Conservation (phyloP, 139 green algal species). For the Axilococcus clingmanii region DNA sequence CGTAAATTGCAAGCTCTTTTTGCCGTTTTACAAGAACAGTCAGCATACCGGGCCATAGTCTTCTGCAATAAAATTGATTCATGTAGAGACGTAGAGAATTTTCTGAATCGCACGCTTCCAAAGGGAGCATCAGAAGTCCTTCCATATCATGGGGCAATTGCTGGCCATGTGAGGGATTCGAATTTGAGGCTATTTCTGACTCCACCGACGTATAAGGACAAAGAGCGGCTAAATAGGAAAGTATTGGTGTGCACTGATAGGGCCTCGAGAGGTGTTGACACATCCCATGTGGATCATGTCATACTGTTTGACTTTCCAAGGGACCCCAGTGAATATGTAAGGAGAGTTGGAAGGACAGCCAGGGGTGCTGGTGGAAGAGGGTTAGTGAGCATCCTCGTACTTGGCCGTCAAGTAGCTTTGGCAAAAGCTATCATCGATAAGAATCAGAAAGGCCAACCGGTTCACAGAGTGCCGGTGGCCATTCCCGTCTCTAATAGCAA, state of each 20-base stretch:
- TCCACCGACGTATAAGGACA: constrained; percentile 4
- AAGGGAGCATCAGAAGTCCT: constrained; percentile 35
- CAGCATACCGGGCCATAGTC: constrained; percentile 41
- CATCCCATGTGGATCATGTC: constrained; percentile 56
- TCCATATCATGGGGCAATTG: constrained; percentile 78
- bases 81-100: constrained; percentile 83
- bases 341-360: constrained; percentile 77
- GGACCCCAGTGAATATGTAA: constrained; percentile 90
- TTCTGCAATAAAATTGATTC: constrained; percentile 93
- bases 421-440: constrained; percentile 57
- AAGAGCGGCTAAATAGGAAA: neutral
- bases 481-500: constrained; percentile 2
- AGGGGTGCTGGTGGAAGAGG: constrained; percentile 67
- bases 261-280: constrained; percentile 68
- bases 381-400: constrained; percentile 66
- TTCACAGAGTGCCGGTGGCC: constrained; percentile 51
- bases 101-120: constrained; percentile 43
- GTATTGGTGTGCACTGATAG: constrained; percentile 72
- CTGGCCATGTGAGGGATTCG: constrained; percentile 27
- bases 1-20: constrained; percentile 69
- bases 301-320: constrained; percentile 95
- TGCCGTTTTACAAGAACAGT: constrained; percentile 16
- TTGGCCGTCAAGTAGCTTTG: constrained; percentile 72
- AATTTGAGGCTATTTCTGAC: constrained; percentile 57
- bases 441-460: constrained; percentile 53